Evolutionary conservation across 2,329 filamentous ascomycete genomes (phyloP), one percentile per base, ranked within the genome.

Genomic region (Diaporthe australafricana): DNA sequence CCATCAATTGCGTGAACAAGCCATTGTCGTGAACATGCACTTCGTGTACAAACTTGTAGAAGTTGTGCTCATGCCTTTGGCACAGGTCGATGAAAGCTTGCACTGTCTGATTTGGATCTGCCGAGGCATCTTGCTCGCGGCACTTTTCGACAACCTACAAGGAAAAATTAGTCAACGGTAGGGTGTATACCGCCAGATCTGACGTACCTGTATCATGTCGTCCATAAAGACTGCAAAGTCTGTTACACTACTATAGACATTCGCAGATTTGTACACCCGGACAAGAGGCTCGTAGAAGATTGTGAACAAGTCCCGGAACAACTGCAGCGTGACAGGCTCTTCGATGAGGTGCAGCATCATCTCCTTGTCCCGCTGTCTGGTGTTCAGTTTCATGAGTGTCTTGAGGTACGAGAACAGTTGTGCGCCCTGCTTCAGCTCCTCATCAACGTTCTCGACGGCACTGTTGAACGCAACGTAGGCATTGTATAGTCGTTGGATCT

Each of bases 241-340:
- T 0, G 96, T 98, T 73, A 99, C 96, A 79, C 94, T 97, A 85
- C 91, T 96, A 87, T 98, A 98, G 32, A 99, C 96, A 77, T 98
- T 99, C 75, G 96, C 96, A 25, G 95, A 98, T 84, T 98, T 99
- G 87, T 99, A 99, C 0, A 99, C 96, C 60, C 96, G 90, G 20
- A 99, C 94, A 27, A 99, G 90, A 0, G 96, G 96, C 80, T 99
- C 96, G 83, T 99, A 99, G 84, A 99, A 99, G 80, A 99, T 98
- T 42, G 95, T 97, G 81, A 99, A 98, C 30, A 99, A 88, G 78
- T 99, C 96, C 60, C 95, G 91, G 88, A 99, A 96, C 35, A 99
- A 88, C 79, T 97, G 93, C n/a, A 99, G 87, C 0, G 96, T 98
- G n/a, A 96, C 95, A 0, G 96, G 94, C 84, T 99, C 96, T 83